Conservation (phyloP, 2,329 filamentous ascomycete species). For the Pseudocercospora fuligena region DNA sequence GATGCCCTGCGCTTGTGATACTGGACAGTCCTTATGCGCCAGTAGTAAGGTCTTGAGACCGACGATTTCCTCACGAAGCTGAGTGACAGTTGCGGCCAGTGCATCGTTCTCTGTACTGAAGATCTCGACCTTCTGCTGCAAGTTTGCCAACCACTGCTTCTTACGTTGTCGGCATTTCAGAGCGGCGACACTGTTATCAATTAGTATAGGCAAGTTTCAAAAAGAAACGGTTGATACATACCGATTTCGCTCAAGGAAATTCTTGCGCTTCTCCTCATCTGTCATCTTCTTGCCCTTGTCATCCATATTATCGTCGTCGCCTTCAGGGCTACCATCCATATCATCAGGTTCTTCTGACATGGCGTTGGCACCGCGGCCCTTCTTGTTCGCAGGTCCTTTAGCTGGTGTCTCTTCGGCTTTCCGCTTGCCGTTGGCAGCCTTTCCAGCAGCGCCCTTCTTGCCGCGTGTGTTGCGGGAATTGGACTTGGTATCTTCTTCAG, state of each 20-base stretch:
- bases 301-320: slow-evolving; percentile 44
- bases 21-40: slow-evolving; percentile 94
- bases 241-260: slow-evolving; percentile 96
- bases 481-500: slow-evolving; percentile 73
- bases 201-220: slow-evolving; percentile 34
- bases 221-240: slow-evolving; percentile 53
- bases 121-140: slow-evolving; percentile 92
- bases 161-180: slow-evolving; percentile 97
- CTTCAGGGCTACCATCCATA: slow-evolving; percentile 54
- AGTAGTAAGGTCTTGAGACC: slow-evolving; percentile 91
- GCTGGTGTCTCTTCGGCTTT: slow-evolving; percentile 74
- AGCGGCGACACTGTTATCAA: slow-evolving; percentile 71
- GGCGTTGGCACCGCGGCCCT: slow-evolving; percentile 63
- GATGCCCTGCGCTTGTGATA: slow-evolving; percentile 84
- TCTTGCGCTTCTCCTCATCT: slow-evolving; percentile 97
- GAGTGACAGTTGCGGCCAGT: slow-evolving; percentile 79
- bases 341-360: slow-evolving; percentile 58
- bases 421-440: slow-evolving; percentile 69
- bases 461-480: slow-evolving; percentile 65
- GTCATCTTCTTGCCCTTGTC: slow-evolving; percentile 84
- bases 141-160: slow-evolving; percentile 96
- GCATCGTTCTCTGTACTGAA: slow-evolving; percentile 91
- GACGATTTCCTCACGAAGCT: slow-evolving; percentile 88
- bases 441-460: slow-evolving; percentile 65
- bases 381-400: slow-evolving; percentile 73